Conservation (phyloP, 345 rosid genomes). For the Dovyalis caffra region DNA sequence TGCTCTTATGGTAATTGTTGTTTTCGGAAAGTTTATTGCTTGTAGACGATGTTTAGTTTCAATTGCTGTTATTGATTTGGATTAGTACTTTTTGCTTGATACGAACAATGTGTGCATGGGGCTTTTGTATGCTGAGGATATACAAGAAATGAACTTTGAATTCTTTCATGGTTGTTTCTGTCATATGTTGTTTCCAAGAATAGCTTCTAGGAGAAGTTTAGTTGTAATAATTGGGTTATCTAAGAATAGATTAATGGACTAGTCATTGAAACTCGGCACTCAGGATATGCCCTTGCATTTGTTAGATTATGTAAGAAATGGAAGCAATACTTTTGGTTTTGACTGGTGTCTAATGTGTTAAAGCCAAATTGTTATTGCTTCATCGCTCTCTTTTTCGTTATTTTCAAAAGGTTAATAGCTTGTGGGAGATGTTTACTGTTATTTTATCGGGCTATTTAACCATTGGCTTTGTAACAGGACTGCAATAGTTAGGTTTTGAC, state of each 20-base stretch:
- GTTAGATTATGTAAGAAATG: not conserved
- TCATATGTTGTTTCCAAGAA: not conserved
- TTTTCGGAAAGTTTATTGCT: not conserved
- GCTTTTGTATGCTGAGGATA: too few relatives aligned
- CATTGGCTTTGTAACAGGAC: not conserved
- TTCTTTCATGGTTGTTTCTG: too few relatives aligned
- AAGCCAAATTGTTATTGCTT: not conserved
- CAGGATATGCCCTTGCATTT: not conserved
- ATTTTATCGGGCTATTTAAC: not conserved
- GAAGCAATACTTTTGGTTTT: not conserved
- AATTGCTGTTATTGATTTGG: not conserved
- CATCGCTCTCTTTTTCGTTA: not conserved
- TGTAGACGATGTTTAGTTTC: not conserved
- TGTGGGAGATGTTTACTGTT: not conserved
- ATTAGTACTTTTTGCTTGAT: not conserved
- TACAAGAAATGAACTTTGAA: too few relatives aligned
- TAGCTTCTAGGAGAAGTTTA: not conserved
- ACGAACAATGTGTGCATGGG: not conserved
- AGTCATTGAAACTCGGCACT: not conserved
- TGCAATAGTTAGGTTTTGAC: not conserved
- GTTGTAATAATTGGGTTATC: not conserved
- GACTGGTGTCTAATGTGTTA: not conserved
- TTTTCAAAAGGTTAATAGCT: not conserved
- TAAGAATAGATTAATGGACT: not conserved
- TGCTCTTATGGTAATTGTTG: conserved; percentile 77